Evolutionary conservation across 148 eudicot species (phyloP), one percentile per base, ranked within the genome.

Genomic region (Silene conica): DNA sequence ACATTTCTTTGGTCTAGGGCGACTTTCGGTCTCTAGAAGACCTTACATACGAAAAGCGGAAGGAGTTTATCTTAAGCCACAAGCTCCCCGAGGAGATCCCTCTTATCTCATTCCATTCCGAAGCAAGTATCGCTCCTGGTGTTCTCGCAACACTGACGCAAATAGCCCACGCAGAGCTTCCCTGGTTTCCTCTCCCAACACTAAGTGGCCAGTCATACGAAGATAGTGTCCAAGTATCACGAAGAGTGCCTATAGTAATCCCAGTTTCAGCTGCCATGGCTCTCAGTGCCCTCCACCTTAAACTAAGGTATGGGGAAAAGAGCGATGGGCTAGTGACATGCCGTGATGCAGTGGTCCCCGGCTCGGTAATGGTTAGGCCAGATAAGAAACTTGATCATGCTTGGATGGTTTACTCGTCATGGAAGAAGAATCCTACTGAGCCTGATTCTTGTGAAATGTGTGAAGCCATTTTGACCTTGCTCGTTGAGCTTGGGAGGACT

Each of bases 301-400:
- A 81, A 65, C 81, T 89, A 13, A 81, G 97, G 73, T 89, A 94
- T 13, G 98, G 98, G 11, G 97, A 91, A 74, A 89, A 88, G 79
- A 94, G 98, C 19, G 98, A 94, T 31, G 98, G 98, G 10, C 63
- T 94, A 57, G 98, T 94, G 79, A 87, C 92, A 1, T 87, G 98
- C 64, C 88, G 93, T 23, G 97, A 94, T 84, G 97, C 98, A 0
- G 97, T 91, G 71, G 98, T 94, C 34, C 98, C 98, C 0, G 98
- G 98, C 16, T 91, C 97, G 6, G 89, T 92, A 13, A 90, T 94
- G 6, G 90, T 94, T 5, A 85, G 86, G 54, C 97, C 98, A 0
- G 83, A 87, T 69, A 76, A 78, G 78, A 94, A 94, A 78, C 85
- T 94, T 10, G 96, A 94, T 77, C 98, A 94, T 67, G 85, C 88